Conservation (phyloP, 1,139 yeast species). For the Lodderomyces theae region DNA sequence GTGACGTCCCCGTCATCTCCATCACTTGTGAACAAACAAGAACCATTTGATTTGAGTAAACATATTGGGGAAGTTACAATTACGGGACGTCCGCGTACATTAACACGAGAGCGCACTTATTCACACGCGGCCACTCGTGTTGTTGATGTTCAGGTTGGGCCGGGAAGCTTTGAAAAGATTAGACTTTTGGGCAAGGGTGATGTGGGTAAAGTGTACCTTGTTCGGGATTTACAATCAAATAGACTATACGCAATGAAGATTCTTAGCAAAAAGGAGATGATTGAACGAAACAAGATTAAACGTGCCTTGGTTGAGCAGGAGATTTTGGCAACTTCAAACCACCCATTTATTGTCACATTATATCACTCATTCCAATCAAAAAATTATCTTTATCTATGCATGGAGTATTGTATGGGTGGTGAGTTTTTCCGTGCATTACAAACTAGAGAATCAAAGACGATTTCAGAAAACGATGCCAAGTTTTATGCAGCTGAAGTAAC, state of each 20-base stretch:
- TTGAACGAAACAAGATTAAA: slow-evolving; percentile 89
- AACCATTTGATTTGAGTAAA: slow-evolving; percentile 40
- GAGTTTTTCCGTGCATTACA: slow-evolving; percentile 96
- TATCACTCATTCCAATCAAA: slow-evolving; percentile 96
- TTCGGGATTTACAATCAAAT: slow-evolving; percentile 72
- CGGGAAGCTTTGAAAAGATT: slow-evolving; percentile 84
- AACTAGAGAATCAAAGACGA: slow-evolving; percentile 82
- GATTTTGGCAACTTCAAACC: slow-evolving; percentile 90
- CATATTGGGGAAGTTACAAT: slow-evolving; percentile 56
- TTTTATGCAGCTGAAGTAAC: slow-evolving; percentile 97
- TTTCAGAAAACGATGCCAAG: slow-evolving; percentile 82
- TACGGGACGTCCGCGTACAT: slow-evolving; percentile 48
- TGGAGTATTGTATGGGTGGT: slow-evolving; percentile 99
- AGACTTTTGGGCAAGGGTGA: slow-evolving; percentile 93
- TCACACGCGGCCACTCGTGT: slow-evolving; percentile 71
- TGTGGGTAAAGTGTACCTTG: slow-evolving; percentile 94
- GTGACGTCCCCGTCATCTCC: slow-evolving; percentile 2
- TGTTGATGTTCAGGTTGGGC: slow-evolving; percentile 77
- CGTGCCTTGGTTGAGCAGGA: slow-evolving; percentile 96
- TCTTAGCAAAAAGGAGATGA: slow-evolving; percentile 87
- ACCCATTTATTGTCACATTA: slow-evolving; percentile 93
- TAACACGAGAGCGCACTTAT: slow-evolving; percentile 61
- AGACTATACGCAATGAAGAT: slow-evolving; percentile 91
- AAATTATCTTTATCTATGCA: slow-evolving; percentile 88
- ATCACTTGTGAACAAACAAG: slow-evolving; percentile 10